phyloP scores from a whole-genome alignment of 176 grass and related monocot species.

The Rhynchospora pubera region DNA sequence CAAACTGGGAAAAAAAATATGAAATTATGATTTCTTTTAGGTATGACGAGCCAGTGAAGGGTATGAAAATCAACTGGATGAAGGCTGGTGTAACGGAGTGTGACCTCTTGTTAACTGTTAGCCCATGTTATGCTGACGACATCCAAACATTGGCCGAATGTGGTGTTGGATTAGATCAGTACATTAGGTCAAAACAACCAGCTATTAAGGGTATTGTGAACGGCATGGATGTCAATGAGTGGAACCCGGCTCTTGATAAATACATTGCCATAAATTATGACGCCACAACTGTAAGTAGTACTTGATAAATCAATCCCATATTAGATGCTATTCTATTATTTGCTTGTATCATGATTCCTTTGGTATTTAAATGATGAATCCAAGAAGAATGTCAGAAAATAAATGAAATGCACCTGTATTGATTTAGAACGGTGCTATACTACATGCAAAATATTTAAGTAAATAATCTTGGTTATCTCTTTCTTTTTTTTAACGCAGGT shows the following conservation, averaged over 20 bases:
- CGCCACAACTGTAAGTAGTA: slow-evolving; percentile 45
- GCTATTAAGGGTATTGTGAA: slow-evolving; percentile 79
- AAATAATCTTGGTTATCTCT: neutral
- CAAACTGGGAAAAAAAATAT: neutral
- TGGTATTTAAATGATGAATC: neutral
- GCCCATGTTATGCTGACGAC: slow-evolving; percentile 85
- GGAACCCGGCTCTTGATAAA: slow-evolving; percentile 72
- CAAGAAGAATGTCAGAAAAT: neutral
- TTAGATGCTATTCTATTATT: neutral
- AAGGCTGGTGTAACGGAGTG: slow-evolving; percentile 72
- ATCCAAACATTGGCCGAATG: slow-evolving; percentile 46
- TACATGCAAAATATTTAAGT: neutral
- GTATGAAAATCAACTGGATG: slow-evolving; percentile 96
- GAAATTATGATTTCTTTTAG: slow-evolving; percentile 22
- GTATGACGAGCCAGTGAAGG: slow-evolving; percentile 65
- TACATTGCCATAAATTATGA: slow-evolving; percentile 67
- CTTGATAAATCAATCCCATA: neutral
- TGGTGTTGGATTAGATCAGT: slow-evolving; percentile 70
- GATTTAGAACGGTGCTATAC: neutral
- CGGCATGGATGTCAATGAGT: slow-evolving; percentile 92
- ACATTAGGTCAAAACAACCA: slow-evolving; percentile 34
- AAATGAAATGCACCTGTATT: neutral
- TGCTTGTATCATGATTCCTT: neutral
- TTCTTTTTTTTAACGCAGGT: slow-evolving; percentile 62
- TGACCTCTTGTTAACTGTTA: slow-evolving; percentile 62